Conservation (phyloP, 106 monocot genomes). For the Acorus gramineus region DNA sequence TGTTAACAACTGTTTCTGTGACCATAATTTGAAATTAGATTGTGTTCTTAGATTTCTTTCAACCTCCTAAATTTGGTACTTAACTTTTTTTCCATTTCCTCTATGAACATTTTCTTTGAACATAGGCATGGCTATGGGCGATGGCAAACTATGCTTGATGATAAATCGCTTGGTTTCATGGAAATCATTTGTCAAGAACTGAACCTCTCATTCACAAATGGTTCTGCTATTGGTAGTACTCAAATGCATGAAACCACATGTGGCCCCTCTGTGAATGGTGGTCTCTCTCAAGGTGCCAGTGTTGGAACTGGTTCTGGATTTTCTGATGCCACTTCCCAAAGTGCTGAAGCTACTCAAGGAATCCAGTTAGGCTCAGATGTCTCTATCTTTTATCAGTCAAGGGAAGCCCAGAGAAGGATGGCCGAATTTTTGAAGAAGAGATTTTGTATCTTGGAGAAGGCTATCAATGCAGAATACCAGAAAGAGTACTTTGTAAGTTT, state of each 20-base stretch:
- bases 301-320: conserved; percentile 9
- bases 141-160: conserved; percentile 87
- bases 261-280: conserved; percentile 27
- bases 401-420: conserved; percentile 76
- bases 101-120: conserved; percentile 1
- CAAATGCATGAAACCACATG: conserved; percentile 26
- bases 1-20: conserved; percentile 12
- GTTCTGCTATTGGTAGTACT: conserved; percentile 15
- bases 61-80: not conserved
- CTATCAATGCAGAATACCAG: conserved; percentile 44
- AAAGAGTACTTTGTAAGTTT: conserved; percentile 33
- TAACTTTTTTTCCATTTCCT: not conserved
- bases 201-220: conserved; percentile 52
- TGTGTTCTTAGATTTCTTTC: not conserved
- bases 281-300: not conserved
- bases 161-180: conserved; percentile 65
- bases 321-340: conserved; percentile 8
- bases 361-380: conserved; percentile 31
- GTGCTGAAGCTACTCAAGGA: conserved; percentile 35
- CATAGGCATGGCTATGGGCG: conserved; percentile 93
- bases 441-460: conserved; percentile 80
- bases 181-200: conserved; percentile 72
- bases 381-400: conserved; percentile 34
- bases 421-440: conserved; percentile 84
- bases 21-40: conserved; percentile 64